These are phyloP conservation scores for Crithidia bombi DNA, from an alignment of 208 protist species.

Conservation along the genomic window DNA sequence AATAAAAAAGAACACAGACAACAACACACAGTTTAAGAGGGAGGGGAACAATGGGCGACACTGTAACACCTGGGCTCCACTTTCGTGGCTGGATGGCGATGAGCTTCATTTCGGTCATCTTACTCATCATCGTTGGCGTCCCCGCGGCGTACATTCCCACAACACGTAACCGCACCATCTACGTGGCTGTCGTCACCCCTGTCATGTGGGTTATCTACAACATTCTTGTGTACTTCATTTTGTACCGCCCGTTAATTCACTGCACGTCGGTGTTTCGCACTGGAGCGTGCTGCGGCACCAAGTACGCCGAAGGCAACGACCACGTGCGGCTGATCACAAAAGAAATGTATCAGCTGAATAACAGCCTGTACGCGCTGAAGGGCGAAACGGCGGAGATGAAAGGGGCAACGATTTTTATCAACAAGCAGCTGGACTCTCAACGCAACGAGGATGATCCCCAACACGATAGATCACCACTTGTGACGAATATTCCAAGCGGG, in stretches of 20 bases:
- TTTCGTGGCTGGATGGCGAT: conserved; percentile 63
- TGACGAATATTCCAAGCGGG: background rate
- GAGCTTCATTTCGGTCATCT: conserved; percentile 47
- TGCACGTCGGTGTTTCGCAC: conserved; percentile 40
- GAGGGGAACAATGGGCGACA: background rate
- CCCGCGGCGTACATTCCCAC: conserved; percentile 52
- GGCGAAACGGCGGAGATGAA: conserved; percentile 34
- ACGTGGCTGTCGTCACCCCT: conserved; percentile 53
- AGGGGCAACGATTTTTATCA: conserved; percentile 21
- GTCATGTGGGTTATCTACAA: conserved; percentile 59
- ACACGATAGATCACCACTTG: conserved; percentile 1
- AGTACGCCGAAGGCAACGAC: conserved; percentile 15
- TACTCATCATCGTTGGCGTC: conserved; percentile 62
- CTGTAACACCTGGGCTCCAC: conserved; percentile 15
- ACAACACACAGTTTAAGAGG: background rate
- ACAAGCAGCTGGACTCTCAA: conserved; percentile 14
- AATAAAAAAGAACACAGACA: background rate
- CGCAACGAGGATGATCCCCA: conserved; percentile 8
- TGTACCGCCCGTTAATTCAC: conserved; percentile 56
- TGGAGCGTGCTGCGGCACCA: conserved; percentile 34
- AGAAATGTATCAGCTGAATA: conserved; percentile 68
- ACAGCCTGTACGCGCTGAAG: conserved; percentile 37
- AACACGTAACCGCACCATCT: conserved; percentile 45
- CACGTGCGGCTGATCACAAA: conserved; percentile 46
- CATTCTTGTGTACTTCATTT: conserved; percentile 48